Conservation (phyloP, 129 eudicot genomes). For the carrot (Daucus carota) region DNA sequence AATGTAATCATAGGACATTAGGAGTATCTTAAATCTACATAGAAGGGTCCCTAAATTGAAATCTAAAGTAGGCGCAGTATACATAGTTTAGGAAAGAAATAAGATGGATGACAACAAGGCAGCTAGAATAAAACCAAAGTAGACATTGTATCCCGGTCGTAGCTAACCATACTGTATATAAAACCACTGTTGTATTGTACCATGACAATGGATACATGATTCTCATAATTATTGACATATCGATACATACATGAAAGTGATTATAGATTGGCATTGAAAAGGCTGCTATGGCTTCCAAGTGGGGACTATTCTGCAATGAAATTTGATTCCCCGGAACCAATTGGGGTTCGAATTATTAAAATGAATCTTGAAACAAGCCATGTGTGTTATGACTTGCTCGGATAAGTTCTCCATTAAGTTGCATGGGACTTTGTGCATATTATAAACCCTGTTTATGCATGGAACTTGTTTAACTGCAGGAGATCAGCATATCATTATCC, state of each 20-base stretch:
- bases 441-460: neutral
- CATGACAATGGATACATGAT: neutral
- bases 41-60: too few relatives aligned
- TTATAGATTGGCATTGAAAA: neutral
- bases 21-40: too few relatives aligned
- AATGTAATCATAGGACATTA: too few relatives aligned
- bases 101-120: neutral
- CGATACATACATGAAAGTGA: neutral
- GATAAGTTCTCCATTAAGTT: constrained; percentile 5
- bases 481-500: neutral
- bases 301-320: neutral
- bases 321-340: neutral
- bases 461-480: neutral
- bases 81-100: too few relatives aligned
- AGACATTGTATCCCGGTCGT: neutral
- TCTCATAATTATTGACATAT: neutral
- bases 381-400: neutral
- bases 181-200: neutral
- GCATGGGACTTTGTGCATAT: neutral
- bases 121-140: neutral
- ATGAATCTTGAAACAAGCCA: constrained; percentile 3
- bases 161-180: neutral
- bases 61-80: too few relatives aligned
- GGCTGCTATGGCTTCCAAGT: constrained; percentile 3
- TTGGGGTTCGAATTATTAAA: neutral